A percentile compares a stretch with the other conserved stretches of the same genome.
phyloP scores from a whole-genome alignment of 352 stramenopile genomes.

The Globisporangium cystogenes region DNA sequence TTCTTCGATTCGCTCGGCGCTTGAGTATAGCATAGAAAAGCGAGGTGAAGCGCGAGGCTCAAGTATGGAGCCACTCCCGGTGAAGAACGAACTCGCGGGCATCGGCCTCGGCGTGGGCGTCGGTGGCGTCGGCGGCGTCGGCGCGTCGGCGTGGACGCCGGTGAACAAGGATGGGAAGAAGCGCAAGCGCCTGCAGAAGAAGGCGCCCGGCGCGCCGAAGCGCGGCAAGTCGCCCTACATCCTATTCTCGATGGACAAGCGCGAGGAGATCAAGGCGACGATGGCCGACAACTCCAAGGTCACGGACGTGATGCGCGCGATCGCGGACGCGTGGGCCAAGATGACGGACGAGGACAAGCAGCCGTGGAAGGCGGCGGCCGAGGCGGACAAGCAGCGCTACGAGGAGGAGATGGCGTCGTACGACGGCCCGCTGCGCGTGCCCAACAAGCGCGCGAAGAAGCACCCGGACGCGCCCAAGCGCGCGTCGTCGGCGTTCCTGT shows the following conservation, averaged over 20 bases:
- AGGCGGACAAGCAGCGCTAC: constrained; percentile 93
- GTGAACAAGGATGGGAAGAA: constrained; percentile 80
- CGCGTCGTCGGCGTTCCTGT: constrained; percentile 93
- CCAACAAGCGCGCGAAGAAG: constrained; percentile 94
- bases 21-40: constrained; percentile 86
- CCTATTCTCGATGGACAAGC: constrained; percentile 91
- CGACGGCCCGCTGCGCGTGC: constrained; percentile 87
- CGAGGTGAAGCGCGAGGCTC: constrained; percentile 32
- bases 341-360: constrained; percentile 89
- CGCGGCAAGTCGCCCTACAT: constrained; percentile 90
- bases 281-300: constrained; percentile 86
- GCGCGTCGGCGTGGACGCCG: constrained; percentile 47
- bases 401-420: constrained; percentile 92
- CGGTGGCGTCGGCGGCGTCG: not conserved
- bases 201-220: constrained; percentile 85
- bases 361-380: constrained; percentile 90
- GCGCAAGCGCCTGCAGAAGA: constrained; percentile 88
- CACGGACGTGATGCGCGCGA: constrained; percentile 90
- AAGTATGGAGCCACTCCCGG: not conserved
- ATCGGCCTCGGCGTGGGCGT: not conserved
- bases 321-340: constrained; percentile 86
- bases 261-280: constrained; percentile 85
- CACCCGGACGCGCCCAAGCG: constrained; percentile 92
- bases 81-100: not conserved
- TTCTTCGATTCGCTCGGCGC: constrained; percentile 63